Base-by-base conservation (phyloP, 1,139 yeast species). In the Debaryomyces robertsiae region DNA sequence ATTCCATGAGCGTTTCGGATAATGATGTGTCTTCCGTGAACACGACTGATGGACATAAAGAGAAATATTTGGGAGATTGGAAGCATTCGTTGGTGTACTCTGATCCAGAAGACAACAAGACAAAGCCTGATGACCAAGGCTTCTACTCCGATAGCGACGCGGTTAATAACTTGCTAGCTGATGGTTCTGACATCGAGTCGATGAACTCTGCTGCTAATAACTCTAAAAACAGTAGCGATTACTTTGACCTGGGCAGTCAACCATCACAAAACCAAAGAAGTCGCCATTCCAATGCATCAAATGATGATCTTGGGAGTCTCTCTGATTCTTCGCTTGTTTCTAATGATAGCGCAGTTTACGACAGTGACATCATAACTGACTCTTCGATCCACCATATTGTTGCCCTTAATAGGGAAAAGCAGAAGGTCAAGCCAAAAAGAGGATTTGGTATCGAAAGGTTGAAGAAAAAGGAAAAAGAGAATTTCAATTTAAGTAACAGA, bases 81-180 rank as follows among this genome's bases (percentile, higher is more conserved):
- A 28, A 53, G 2, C 46, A 50, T 6, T 56, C 67, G 2, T 54
- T 70, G 38, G 41, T 71, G 15, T 64, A 64, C 41, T 60, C 69
- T 0, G 67, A 61, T 5, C 50, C 60, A 1, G 72, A 64, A 43
- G 47, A 50, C 23, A 51, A 40, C 39, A 49, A 47, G 6, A 35
- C 53, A 9, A 46, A 40, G 28, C 67, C 72, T 0, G 63, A 69
- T 44, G 75, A 70, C 5, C 77, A 73, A 50, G 77, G 77, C 1
- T 70, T 73, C 36, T 73, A 73, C 42, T 52, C 60, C 4, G 68
- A 64, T 38, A 41, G 59, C 4, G 55, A 54, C 15, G 60, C 49
- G 9, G 41, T 47, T 10, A 27, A 17, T 13, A 23, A 17, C 30
- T 27, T 27, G 16, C 25, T 30, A 14, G 46, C 56, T 10, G 73